Evolutionary conservation across 2,329 filamentous ascomycete species (phyloP), one percentile per base, ranked within the genome.

Genomic region (Byssothecium circinans): DNA sequence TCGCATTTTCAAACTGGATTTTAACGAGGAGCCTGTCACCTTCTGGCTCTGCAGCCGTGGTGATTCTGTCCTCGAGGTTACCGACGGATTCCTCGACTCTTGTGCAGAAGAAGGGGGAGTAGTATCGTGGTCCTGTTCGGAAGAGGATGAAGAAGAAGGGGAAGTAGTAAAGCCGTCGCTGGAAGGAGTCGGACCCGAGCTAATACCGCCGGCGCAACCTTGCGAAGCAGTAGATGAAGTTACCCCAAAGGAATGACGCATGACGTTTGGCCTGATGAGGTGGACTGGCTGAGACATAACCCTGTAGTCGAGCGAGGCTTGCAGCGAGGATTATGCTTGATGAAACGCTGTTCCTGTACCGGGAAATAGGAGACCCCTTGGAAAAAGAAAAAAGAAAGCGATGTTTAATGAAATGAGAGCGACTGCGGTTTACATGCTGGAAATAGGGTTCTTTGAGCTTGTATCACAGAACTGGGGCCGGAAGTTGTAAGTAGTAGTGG

Each of bases 1-100:
- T 11, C 53, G 54, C 15, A 49, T 40, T 32, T 60, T 65, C 5
- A 65, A 39, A 15, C 39, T 60, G 2, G 61, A 52, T 23, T 65
- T 67, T 44, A 63, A 45, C 7, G 49, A 56, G 10, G 54, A 60
- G 11, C 52, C 49, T 32, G 54, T 56, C 25, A 47, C 35, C 22
- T 43, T 22, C 36, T 42, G 23, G 22, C 11, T 36, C 22, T 17
- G 3, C 20, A 17, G 20, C 7, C 20, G 19, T n/a, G 19, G 10
- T 39, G 19, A 23, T 25, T 41, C 32, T 8, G 46, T 44, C 2
- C 33, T 36, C 2, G 55, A 56, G 27, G 44, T 52, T 2, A 50
- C 43, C 25, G 58, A 61, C 11, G 53, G 52, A n/a, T 32, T 48
- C 47, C 57, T 56, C 39, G 53, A 55, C 11, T 56, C 35, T n/a